Evolutionary conservation across 352 stramenopile genomes (phyloP).

Genomic region (Pythium oligandrum): DNA sequence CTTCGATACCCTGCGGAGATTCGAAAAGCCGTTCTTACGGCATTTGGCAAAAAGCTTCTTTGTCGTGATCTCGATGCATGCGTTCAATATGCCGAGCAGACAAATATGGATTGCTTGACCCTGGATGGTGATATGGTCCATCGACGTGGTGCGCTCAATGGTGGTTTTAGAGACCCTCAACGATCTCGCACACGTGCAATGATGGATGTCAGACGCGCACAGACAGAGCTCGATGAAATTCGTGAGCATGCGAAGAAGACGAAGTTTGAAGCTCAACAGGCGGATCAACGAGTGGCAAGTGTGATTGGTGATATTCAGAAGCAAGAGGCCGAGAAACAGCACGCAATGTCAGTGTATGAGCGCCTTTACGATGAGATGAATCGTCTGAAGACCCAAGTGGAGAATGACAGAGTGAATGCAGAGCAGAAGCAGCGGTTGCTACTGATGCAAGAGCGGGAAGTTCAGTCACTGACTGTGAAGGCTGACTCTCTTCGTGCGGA

Average conservation of each 20-base stretch:
- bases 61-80: constrained; percentile 92
- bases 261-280: constrained; percentile 85
- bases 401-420: constrained; percentile 44
- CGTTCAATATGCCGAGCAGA: constrained; percentile 66
- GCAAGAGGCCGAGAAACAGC: constrained; percentile 70
- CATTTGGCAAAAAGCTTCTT: constrained; percentile 97
- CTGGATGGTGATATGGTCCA: constrained; percentile 98
- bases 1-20: constrained; percentile 85
- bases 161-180: constrained; percentile 94
- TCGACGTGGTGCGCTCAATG: constrained; percentile 94
- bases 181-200: constrained; percentile 72
- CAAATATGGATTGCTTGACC: constrained; percentile 97
- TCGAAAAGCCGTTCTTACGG: constrained; percentile 89
- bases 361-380: constrained; percentile 81
- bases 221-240: constrained; percentile 69
- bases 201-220: constrained; percentile 77
- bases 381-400: constrained; percentile 72
- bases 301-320: constrained; percentile 85
- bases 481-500: constrained; percentile 46
- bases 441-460: constrained; percentile 54
- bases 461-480: constrained; percentile 55
- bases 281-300: constrained; percentile 84
- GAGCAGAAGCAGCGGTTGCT: constrained; percentile 53
- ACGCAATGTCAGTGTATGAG: constrained; percentile 66
- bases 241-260: constrained; percentile 75